Evolutionary conservation across 768 basidiomycete genomes (phyloP).

Genomic region (Xerocomellus dryophilus): DNA sequence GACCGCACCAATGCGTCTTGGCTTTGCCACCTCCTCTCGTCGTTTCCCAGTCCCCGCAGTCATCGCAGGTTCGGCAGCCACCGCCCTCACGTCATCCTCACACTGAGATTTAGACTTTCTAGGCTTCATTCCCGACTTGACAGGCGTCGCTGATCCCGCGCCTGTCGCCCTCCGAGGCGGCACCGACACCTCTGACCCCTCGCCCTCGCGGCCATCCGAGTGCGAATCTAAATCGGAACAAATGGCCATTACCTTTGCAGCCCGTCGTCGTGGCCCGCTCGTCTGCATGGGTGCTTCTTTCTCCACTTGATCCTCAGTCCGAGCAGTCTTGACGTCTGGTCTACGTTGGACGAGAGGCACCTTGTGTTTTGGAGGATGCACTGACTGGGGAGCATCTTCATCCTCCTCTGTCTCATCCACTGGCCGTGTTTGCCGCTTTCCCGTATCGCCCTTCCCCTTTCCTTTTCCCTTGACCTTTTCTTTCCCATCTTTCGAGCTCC

Average conservation of each 20-base stretch:
- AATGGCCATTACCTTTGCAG: neutral
- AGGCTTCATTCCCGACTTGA: conserved; percentile 29
- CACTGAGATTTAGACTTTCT: conserved; percentile 12
- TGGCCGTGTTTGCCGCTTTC: neutral
- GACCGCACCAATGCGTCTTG: neutral
- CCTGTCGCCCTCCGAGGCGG: conserved; percentile 9
- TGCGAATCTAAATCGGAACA: neutral
- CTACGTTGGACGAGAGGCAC: conserved; percentile 2
- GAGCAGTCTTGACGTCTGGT: neutral
- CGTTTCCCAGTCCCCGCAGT: neutral
- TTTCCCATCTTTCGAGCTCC: neutral
- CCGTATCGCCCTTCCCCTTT: neutral
- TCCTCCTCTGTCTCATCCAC: neutral
- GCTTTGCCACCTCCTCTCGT: neutral
- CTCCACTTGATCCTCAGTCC: neutral
- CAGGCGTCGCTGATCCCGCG: conserved; percentile 13
- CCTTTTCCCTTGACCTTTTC: neutral
- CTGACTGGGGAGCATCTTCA: neutral
- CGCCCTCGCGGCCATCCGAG: neutral
- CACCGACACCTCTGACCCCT: conserved; percentile 4
- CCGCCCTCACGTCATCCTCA: neutral
- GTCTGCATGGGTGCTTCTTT: neutral
- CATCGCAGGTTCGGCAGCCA: neutral
- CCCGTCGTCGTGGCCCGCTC: neutral
- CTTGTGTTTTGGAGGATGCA: neutral